Conservation (phyloP, 139 green algal species). For the Chlamydomonas incerta region DNA sequence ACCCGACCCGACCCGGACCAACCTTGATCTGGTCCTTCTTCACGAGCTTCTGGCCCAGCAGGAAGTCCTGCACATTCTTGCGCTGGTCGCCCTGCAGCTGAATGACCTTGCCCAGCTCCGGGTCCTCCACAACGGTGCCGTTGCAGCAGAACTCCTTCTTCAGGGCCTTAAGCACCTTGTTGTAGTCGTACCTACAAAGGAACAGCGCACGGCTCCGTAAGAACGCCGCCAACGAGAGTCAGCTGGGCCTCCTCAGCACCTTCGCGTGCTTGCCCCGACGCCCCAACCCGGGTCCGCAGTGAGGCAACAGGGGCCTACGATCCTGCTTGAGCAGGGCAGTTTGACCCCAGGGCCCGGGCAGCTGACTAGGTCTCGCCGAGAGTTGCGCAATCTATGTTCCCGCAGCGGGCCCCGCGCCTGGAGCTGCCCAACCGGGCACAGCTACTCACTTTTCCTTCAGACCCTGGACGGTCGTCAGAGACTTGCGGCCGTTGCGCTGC, state of each 20-base stretch:
- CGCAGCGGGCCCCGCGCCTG: too few relatives aligned
- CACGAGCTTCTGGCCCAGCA: slow-evolving; percentile 89
- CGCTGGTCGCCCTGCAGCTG: slow-evolving; percentile 99
- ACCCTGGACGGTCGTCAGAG: slow-evolving; percentile 96
- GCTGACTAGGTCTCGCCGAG: background rate
- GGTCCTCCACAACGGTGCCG: slow-evolving; percentile 97
- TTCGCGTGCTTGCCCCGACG: too few relatives aligned
- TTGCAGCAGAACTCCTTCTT: slow-evolving; percentile 99
- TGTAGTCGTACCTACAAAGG: slow-evolving; percentile 89
- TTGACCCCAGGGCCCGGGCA: background rate
- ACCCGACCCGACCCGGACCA: too few relatives aligned
- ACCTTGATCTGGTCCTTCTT: slow-evolving; percentile 99
- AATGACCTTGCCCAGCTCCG: slow-evolving; percentile 95
- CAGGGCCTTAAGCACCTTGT: slow-evolving; percentile 98
- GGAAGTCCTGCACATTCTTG: slow-evolving; percentile 97
- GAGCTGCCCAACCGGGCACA: too few relatives aligned
- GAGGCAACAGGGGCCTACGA: too few relatives aligned
- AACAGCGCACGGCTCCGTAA: too few relatives aligned
- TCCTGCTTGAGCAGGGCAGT: too few relatives aligned
- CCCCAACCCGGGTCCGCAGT: too few relatives aligned
- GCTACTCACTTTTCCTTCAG: slow-evolving; percentile 89
- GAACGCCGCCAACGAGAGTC: too few relatives aligned
- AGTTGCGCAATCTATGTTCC: background rate
- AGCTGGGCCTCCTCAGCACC: too few relatives aligned
- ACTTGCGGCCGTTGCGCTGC: slow-evolving; percentile 98